These are phyloP conservation scores for Scolecobasidium constrictum DNA, from an alignment of 2,329 filamentous ascomycete species.

Conservation along the genomic window DNA sequence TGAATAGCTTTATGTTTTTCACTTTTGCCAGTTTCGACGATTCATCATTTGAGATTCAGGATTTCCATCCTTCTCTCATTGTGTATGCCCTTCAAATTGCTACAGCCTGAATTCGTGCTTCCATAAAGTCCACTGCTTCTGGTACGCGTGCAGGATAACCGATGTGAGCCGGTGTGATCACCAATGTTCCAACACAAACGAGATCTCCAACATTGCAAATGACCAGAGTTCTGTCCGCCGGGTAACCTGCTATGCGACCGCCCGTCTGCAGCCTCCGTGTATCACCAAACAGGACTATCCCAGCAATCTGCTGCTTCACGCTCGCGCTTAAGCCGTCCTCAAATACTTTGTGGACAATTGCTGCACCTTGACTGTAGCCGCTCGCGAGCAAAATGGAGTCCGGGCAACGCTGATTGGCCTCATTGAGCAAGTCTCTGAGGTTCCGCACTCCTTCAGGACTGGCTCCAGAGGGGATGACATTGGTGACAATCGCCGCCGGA, in stretches of 20 bases:
- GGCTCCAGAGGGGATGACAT: not conserved
- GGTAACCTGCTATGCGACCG: slow-evolving; percentile 24
- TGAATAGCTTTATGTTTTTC: no score
- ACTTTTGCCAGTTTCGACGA: no score
- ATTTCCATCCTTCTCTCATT: no score
- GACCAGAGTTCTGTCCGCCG: slow-evolving; percentile 21
- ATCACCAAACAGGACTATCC: not conserved
- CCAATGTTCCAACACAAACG: slow-evolving; percentile 24
- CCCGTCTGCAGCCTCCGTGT: slow-evolving; percentile 22
- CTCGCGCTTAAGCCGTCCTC: not conserved
- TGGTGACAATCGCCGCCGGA: not conserved
- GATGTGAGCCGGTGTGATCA: slow-evolving; percentile 22
- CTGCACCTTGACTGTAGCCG: slow-evolving; percentile 5
- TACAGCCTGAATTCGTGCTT: slow-evolving; percentile 9
- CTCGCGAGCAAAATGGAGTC: not conserved
- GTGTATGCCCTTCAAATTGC: no score
- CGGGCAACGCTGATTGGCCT: not conserved
- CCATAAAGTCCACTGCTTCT: slow-evolving; percentile 19
- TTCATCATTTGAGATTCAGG: no score
- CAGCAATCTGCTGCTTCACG: not conserved
- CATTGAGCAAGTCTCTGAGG: not conserved
- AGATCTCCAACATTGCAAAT: slow-evolving; percentile 24
- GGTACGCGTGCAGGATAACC: slow-evolving; percentile 17
- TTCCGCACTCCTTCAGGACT: not conserved
- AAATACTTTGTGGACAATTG: slow-evolving; percentile 1